Evolutionary conservation across 169 alveolate species (phyloP).

Genomic region (Perkinsus marinus): DNA sequence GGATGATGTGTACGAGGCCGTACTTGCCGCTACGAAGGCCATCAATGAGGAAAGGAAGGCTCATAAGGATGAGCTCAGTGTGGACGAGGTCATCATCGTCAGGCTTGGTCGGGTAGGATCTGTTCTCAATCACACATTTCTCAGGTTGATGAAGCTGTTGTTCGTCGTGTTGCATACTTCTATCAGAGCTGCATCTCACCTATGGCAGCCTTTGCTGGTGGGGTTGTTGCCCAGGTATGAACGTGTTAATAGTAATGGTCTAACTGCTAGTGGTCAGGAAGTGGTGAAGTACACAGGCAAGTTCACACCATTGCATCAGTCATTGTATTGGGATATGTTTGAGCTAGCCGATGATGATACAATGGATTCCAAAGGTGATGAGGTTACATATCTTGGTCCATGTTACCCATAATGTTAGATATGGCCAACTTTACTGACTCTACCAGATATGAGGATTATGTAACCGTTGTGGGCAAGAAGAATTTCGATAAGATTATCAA

Average conservation of each 20-base stretch:
- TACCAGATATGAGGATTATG: constrained; percentile 77
- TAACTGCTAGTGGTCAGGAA: constrained; percentile 22
- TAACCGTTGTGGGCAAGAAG: constrained; percentile 69
- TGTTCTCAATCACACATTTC: not conserved
- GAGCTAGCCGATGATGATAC: constrained; percentile 37
- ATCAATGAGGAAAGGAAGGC: constrained; percentile 36
- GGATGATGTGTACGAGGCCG: constrained; percentile 12
- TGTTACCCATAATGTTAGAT: not conserved
- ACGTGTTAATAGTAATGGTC: not conserved
- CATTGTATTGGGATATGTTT: constrained; percentile 86
- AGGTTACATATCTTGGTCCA: not conserved
- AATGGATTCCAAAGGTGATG: not conserved
- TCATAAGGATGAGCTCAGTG: not conserved
- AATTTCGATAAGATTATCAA: constrained; percentile 50
- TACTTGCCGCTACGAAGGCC: constrained; percentile 36
- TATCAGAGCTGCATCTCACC: constrained; percentile 69
- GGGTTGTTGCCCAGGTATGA: constrained; percentile 79
- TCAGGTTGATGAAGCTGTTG: constrained; percentile 4
- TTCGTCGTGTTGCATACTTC: not conserved
- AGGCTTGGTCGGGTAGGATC: not conserved
- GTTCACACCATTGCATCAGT: constrained; percentile 88
- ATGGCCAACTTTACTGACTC: not conserved
- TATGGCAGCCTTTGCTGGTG: constrained; percentile 92
- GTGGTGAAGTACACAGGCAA: constrained; percentile 96
- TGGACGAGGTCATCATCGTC: not conserved